phyloP scores from a whole-genome alignment of 306 rosid genomes.

The Sindora glabra region DNA sequence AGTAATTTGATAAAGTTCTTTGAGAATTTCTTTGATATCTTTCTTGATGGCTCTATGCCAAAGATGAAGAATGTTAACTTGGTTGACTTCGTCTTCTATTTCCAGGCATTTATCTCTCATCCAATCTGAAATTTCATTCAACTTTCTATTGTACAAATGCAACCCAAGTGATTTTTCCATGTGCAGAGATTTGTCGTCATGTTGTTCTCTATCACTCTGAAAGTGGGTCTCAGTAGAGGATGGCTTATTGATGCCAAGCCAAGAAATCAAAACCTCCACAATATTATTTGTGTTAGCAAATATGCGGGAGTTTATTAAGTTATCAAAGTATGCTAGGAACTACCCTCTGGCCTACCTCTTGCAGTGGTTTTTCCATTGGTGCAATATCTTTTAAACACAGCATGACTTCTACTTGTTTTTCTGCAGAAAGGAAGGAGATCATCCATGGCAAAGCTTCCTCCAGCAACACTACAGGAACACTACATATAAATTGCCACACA shows the following conservation, averaged over 20 bases:
- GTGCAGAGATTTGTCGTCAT: conserved; percentile 23
- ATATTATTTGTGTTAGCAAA: conserved; percentile 23
- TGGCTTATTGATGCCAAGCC: conserved; percentile 43
- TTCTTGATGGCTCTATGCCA: conserved; percentile 74
- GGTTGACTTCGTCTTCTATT: conserved; percentile 37
- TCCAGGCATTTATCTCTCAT: conserved; percentile 17
- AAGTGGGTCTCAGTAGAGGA: conserved; percentile 6
- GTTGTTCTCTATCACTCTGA: conserved; percentile 30
- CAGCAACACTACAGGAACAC: conserved; percentile 67
- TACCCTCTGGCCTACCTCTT: conserved; percentile 53
- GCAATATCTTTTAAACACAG: conserved; percentile 49
- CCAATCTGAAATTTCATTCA: conserved; percentile 23
- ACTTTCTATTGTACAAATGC: conserved; percentile 26
- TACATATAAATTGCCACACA: conserved; percentile 83
- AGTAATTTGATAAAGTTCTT: conserved; percentile 51
- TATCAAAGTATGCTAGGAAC: neutral
- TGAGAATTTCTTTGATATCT: conserved; percentile 50
- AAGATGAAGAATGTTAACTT: conserved; percentile 58
- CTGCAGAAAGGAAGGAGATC: conserved; percentile 63
- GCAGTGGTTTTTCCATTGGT: conserved; percentile 60
- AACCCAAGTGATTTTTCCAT: conserved; percentile 26
- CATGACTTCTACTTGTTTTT: conserved; percentile 49
- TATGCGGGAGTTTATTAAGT: neutral
- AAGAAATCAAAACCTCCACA: conserved; percentile 69
- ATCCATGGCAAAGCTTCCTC: conserved; percentile 60